phyloP scores from a whole-genome alignment of 306 rosid genomes.

The Corylus heterophylla region DNA sequence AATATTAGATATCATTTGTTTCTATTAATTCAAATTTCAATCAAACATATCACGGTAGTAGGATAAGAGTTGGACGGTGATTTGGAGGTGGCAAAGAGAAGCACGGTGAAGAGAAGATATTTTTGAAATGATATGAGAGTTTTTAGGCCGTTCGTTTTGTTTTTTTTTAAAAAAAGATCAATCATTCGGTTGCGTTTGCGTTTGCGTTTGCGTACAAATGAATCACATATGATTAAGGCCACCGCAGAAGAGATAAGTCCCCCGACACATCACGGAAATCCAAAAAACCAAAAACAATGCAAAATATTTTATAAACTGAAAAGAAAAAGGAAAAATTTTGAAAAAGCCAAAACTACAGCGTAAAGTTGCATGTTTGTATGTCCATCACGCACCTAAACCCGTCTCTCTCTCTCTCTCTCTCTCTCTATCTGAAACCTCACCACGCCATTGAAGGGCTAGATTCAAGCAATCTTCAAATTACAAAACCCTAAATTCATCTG shows the following conservation, averaged over 20 bases:
- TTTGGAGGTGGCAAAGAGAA: too few species aligned
- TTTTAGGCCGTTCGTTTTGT: too few species aligned
- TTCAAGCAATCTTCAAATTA: conserved; percentile 29
- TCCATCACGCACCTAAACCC: conserved; percentile 11
- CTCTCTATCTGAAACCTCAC: conserved; percentile 17
- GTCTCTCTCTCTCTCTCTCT: conserved; percentile 14
- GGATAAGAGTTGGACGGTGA: too few species aligned
- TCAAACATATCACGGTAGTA: too few species aligned
- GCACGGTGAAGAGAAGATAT: too few species aligned
- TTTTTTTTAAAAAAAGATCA: too few species aligned
- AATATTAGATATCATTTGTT: too few species aligned
- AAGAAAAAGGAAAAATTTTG: background rate
- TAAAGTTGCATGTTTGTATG: conserved; percentile 24
- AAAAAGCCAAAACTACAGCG: conserved; percentile 11
- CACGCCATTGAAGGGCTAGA: conserved; percentile 40
- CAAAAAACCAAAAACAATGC: background rate
- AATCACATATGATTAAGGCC: background rate
- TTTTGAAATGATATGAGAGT: too few species aligned
- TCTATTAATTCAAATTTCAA: too few species aligned
- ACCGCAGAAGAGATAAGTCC: background rate
- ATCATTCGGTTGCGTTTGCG: background rate
- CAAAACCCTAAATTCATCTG: conserved; percentile 24
- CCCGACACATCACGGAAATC: background rate
- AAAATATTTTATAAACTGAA: background rate
- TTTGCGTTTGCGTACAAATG: background rate